Evolutionary conservation across 1,139 yeast species (phyloP).

Genomic region (Hyphopichia burtonii): DNA sequence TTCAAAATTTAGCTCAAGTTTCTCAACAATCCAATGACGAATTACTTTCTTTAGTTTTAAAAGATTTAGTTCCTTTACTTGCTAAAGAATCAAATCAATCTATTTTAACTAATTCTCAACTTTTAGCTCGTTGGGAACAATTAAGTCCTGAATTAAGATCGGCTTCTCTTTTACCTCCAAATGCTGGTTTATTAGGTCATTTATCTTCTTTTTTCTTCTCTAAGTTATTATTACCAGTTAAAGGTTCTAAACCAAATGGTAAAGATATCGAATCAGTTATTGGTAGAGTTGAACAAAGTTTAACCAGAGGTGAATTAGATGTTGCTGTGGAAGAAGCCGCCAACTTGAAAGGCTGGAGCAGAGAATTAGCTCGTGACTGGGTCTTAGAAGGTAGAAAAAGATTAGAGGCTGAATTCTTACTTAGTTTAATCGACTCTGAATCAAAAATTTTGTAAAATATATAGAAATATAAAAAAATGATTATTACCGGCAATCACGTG

Average conservation of each 20-base stretch:
- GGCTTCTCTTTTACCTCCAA: slow-evolving; percentile 86
- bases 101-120: slow-evolving; percentile 63
- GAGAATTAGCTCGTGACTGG: slow-evolving; percentile 91
- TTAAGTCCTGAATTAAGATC: slow-evolving; percentile 85
- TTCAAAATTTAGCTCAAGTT: slow-evolving; percentile 45
- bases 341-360: slow-evolving; percentile 89
- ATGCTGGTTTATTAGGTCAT: slow-evolving; percentile 94
- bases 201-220: slow-evolving; percentile 77
- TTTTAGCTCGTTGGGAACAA: slow-evolving; percentile 68
- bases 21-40: slow-evolving; percentile 45
- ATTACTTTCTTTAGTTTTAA: slow-evolving; percentile 34
- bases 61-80: slow-evolving; percentile 40
- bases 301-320: slow-evolving; percentile 76
- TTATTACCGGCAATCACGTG: too few relatives aligned
- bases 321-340: slow-evolving; percentile 93
- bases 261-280: slow-evolving; percentile 85
- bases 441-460: slow-evolving; percentile 33
- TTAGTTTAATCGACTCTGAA: slow-evolving; percentile 64
- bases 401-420: slow-evolving; percentile 80
- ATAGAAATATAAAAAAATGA: too few relatives aligned
- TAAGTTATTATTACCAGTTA: slow-evolving; percentile 65
- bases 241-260: slow-evolving; percentile 59
- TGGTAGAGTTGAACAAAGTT: slow-evolving; percentile 78
- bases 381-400: slow-evolving; percentile 83
- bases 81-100: slow-evolving; percentile 56